Percentiles rank a stretch among this genome's conserved stretches.
phyloP scores from a whole-genome alignment of 768 basidiomycete species.

The Kwoniella botswanensis region DNA sequence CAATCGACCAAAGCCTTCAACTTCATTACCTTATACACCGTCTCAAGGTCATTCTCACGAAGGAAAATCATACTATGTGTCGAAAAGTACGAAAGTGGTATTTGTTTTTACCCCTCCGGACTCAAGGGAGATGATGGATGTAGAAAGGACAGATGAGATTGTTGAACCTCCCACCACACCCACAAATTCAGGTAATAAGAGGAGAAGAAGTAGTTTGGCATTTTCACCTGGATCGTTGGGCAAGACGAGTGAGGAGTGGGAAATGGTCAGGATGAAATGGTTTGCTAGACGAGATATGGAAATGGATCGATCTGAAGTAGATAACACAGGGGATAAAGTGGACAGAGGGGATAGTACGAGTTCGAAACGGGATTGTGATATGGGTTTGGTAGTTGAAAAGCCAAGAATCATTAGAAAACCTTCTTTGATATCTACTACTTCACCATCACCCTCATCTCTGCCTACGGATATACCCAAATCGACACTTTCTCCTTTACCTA shows the following conservation, averaged over 20 bases:
- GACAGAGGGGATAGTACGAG: background rate
- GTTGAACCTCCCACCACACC: constrained; percentile 24
- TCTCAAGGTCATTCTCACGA: background rate
- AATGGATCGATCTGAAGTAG: too few species aligned
- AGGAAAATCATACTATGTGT: constrained; percentile 42
- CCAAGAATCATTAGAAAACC: background rate
- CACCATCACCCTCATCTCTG: background rate
- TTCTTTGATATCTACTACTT: constrained; percentile 15
- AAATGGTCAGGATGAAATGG: constrained; percentile 38
- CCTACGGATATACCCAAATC: background rate
- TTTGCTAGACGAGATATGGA: constrained; percentile 18
- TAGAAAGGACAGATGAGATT: constrained; percentile 46
- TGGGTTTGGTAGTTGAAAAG: background rate
- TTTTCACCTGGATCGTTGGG: constrained; percentile 35
- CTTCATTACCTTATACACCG: background rate
- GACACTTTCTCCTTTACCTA: background rate
- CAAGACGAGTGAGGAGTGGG: constrained; percentile 36
- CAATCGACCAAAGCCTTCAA: constrained; percentile 11
- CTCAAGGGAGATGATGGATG: constrained; percentile 23
- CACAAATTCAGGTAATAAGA: background rate
- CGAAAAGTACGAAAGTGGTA: constrained; percentile 50
- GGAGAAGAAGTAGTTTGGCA: constrained; percentile 17
- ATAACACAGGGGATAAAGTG: background rate
- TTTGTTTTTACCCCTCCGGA: constrained; percentile 46
- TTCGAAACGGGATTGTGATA: background rate